Evolutionary conservation across 1,139 yeast genomes (phyloP).

Genomic region (Debaryomyces sp.): DNA sequence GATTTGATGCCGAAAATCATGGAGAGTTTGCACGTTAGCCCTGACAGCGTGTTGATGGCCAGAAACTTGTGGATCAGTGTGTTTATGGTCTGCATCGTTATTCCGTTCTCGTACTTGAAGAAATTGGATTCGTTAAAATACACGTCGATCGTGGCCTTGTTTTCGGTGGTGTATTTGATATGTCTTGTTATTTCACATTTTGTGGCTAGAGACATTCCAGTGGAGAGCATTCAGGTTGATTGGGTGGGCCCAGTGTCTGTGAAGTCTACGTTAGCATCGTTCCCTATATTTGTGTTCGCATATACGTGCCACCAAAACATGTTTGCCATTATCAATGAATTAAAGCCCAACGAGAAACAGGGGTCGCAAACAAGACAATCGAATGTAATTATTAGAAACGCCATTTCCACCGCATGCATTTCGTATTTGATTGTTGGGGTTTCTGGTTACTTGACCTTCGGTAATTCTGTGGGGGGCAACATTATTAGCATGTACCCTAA

Average conservation of each 20-base stretch:
- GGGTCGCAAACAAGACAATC: slow-evolving; percentile 58
- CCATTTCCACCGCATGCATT: slow-evolving; percentile 63
- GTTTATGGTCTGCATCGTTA: slow-evolving; percentile 60
- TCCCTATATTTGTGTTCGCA: slow-evolving; percentile 93
- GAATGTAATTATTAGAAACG: slow-evolving; percentile 54
- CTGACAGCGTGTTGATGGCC: slow-evolving; percentile 27
- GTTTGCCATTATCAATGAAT: slow-evolving; percentile 86
- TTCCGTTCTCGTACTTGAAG: slow-evolving; percentile 73
- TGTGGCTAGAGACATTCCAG: slow-evolving; percentile 38
- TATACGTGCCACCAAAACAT: slow-evolving; percentile 95
- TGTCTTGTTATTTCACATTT: slow-evolving; percentile 72
- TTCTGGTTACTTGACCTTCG: slow-evolving; percentile 86
- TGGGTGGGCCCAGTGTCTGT: slow-evolving; percentile 43
- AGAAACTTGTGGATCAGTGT: slow-evolving; percentile 73
- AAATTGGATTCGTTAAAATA: slow-evolving; percentile 83
- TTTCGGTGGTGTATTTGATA: slow-evolving; percentile 78
- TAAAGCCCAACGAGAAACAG: slow-evolving; percentile 25
- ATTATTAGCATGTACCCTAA: slow-evolving; percentile 72
- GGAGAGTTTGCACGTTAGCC: slow-evolving; percentile 40
- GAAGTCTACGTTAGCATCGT: slow-evolving; percentile 47
- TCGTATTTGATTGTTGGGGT: slow-evolving; percentile 74
- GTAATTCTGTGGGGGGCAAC: slow-evolving; percentile 68
- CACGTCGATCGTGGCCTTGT: slow-evolving; percentile 81
- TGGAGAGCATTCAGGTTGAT: slow-evolving; percentile 24
- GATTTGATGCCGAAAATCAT: slow-evolving; percentile 84